Base-by-base conservation (phyloP, 1,284 basidiomycete species). In the Porodaedalea pini region DNA sequence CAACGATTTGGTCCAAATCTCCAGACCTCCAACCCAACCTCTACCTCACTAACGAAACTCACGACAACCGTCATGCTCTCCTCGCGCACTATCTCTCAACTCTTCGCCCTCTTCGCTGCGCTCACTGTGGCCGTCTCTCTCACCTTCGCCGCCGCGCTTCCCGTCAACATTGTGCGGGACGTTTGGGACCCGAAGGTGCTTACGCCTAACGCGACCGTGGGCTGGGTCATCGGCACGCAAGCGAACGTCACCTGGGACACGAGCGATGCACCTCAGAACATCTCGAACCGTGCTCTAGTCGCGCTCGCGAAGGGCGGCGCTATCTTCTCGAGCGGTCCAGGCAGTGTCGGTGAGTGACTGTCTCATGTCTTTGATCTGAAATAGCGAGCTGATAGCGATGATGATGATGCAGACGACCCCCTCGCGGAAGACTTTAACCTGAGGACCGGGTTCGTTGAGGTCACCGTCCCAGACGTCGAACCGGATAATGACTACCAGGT, bases 191-290 rank as follows among this genome's bases (percentile, higher is more conserved):
- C 67, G 3, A 61, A 56, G 6, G 52, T 69, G 32, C 56, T 63
- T 39, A 64, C 64, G 47, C 68, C 68, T 15, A 59, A 63, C 36
- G 45, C 57, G 11, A 62, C 64, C 32, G 64, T 62, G 5, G 63
- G 64, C 39, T 70, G 69, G 69, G 58, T 41, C 15, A 54, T 64
- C 50, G 67, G 67, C 29, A 49, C 59, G 27, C 49, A n/a, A 5
- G 62, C 67, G 50, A 68, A 66, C 55, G 69, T 70, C 23, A 67
- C 67, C n/a, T 70, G 69, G 69, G 64, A 68, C 48, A 59, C 56
- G 34, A 60, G 62, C 23, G 54, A 63, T 56, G 56, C 64, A 1
- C 68, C 68, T 23, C 39, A 43, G 25, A 39, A 64, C 32, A 67
- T 69, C 61, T 64, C 66, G 25, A 69, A 69, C 62, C 23, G 39